Evolutionary conservation across 208 protist genomes (phyloP).

Genomic region (Leptomonas seymouri): DNA sequence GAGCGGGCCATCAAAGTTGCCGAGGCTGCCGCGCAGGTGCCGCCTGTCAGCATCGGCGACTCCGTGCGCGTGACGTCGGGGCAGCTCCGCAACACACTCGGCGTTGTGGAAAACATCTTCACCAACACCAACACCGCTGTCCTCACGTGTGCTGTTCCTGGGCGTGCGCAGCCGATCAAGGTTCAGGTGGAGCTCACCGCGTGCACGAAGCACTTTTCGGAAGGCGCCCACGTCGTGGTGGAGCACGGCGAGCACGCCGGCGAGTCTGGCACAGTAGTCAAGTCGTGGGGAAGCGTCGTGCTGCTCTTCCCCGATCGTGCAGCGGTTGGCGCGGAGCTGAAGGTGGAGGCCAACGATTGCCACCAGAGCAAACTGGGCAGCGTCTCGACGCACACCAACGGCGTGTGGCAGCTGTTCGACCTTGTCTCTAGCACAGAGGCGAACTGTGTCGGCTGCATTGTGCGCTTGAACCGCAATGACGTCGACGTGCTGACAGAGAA

Average conservation of each 20-base stretch:
- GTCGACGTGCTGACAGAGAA: slow-evolving; percentile 84
- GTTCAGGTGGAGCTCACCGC: slow-evolving; percentile 80
- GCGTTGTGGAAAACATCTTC: slow-evolving; percentile 79
- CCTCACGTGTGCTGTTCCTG: slow-evolving; percentile 65
- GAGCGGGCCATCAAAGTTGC: slow-evolving; percentile 53
- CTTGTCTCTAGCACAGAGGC: slow-evolving; percentile 74
- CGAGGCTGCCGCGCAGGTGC: slow-evolving; percentile 28
- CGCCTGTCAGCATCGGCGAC: slow-evolving; percentile 61
- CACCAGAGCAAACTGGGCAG: slow-evolving; percentile 82
- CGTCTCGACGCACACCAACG: slow-evolving; percentile 64
- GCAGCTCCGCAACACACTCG: slow-evolving; percentile 75
- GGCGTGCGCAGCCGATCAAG: slow-evolving; percentile 53
- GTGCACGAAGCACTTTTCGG: slow-evolving; percentile 83
- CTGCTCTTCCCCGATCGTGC: slow-evolving; percentile 78
- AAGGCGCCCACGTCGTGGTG: slow-evolving; percentile 88
- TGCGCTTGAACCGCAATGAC: slow-evolving; percentile 62
- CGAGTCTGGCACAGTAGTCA: slow-evolving; percentile 89
- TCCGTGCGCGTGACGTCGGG: slow-evolving; percentile 77
- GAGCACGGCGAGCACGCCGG: slow-evolving; percentile 77
- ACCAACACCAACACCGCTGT: slow-evolving; percentile 69
- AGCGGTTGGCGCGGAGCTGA: slow-evolving; percentile 61
- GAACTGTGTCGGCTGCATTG: slow-evolving; percentile 77
- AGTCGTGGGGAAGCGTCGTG: slow-evolving; percentile 69
- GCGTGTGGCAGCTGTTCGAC: slow-evolving; percentile 81
- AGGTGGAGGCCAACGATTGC: slow-evolving; percentile 83